Base-by-base conservation (phyloP, 2,329 filamentous ascomycete species). In the Sporothrix pseudoabietina region DNA sequence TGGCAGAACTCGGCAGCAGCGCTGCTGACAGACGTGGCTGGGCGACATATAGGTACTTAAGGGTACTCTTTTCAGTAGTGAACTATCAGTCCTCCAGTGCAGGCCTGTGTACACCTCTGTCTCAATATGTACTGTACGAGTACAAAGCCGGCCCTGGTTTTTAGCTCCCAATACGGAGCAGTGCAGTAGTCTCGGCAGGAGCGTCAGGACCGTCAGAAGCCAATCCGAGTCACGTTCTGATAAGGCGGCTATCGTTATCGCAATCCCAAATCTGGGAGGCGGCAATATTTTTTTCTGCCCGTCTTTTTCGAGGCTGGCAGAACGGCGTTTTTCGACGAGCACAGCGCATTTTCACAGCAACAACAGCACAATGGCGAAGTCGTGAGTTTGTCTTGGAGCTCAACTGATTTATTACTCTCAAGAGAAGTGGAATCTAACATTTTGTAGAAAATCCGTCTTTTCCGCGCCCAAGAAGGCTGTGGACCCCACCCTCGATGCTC, bases 401-500 rank as follows among this genome's bases (percentile, higher is more conserved):
- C 0, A 3, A 49, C 7, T 3, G 6, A 57, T 26, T 26, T 3
- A 41, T 47, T 19, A 30, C 9, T 0, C n/a, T 8, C 22, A 16
- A 4, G n/a, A 22, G 44, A 47, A 66, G 9, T 6, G 26, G 26
- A 3, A 49, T 16, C 14, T 49, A 19, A 49, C 44, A 16, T 49
- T 49, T 49, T 39, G 4, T 10, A 76, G 74, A 72, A 76, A 75
- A 54, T 73, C 71, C 1, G 9, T 74, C 16, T 77, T 88, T 74
- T 76, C 80, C 70, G 84, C 83, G 75, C 82, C 85, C 49, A 82
- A 83, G 73, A 87, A 87, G 80, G 85, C 86, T 74, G 84, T 94
- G 74, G 91, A 94, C 84, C 90, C 91, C 80, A 83, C 86, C 72
- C 84, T 94, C 77, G 86, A 90, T 78, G 89, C 90, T 75, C 85